A percentile compares a stretch with the other conserved stretches of the same genome.
These are phyloP conservation scores for Phytophthora aleatoria DNA, from an alignment of 352 stramenopile genomes.

Conservation along the genomic window DNA sequence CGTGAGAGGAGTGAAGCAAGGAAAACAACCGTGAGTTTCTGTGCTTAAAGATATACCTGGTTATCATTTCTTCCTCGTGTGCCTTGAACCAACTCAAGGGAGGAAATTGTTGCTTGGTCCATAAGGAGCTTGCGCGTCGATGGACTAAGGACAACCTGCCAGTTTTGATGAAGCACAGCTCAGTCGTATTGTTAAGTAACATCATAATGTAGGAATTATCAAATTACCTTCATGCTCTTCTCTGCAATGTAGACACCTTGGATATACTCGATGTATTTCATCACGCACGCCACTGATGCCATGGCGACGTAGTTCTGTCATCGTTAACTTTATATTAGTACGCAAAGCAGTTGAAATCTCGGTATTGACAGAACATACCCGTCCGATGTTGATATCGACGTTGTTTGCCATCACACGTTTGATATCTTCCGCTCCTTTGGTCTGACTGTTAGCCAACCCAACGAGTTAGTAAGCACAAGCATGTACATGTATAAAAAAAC, in stretches of 20 bases:
- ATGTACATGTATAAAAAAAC: neutral
- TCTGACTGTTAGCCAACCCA: constrained; percentile 53
- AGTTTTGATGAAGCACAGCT: neutral
- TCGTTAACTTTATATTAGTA: constrained; percentile 1
- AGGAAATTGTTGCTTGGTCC: constrained; percentile 80
- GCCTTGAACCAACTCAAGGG: constrained; percentile 73
- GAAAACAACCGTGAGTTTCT: neutral
- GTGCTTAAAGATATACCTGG: constrained; percentile 48
- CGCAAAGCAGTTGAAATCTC: neutral
- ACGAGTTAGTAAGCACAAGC: neutral
- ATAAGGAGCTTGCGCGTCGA: constrained; percentile 79
- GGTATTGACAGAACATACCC: constrained; percentile 33
- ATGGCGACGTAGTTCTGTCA: constrained; percentile 84
- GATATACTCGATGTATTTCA: constrained; percentile 89
- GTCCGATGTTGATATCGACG: constrained; percentile 83
- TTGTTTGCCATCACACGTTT: constrained; percentile 84
- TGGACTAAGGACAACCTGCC: constrained; percentile 74
- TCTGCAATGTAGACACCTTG: constrained; percentile 86
- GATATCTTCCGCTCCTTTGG: constrained; percentile 82
- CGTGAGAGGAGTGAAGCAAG: neutral
- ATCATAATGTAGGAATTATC: neutral
- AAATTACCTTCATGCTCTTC: constrained; percentile 75
- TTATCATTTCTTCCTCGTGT: constrained; percentile 52
- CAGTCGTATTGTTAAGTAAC: neutral
- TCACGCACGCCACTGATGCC: constrained; percentile 77